Base-by-base conservation (phyloP, 257 asterid species). In the Hygrophila difformis region DNA sequence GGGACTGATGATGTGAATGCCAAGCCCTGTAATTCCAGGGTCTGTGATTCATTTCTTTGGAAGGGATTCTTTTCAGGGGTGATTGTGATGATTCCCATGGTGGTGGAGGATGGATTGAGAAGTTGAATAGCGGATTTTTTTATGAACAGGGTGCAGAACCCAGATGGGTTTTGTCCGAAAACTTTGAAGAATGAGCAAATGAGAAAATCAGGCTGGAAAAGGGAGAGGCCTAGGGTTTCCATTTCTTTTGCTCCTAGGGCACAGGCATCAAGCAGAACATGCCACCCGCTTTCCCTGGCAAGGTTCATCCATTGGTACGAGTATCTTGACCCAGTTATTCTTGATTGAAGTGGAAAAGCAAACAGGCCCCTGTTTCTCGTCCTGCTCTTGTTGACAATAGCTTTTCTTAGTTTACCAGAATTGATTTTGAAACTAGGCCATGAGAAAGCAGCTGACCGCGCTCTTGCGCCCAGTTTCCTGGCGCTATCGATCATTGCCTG, bases 261-360 rank as follows among this genome's bases (percentile, higher is more conserved):
- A 18, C 74, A 72, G n/a, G 93, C 97, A 31, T 87, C 97, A 4
- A 87, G 82, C 62, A 81, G 17, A 1, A 84, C 73, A 24, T 81
- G 92, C 97, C 95, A 87, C 1, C 95, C 97, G 5, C 76, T 76
- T 10, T 84, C 88, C 31, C 86, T 69, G 0, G 95, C 95, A 1
- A 72, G 42, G 36, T 67, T 78, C 94, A 84, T 84, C 97, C 95
- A 84, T 17, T 61, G 82, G 51, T 84, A 79, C 0, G 94, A 73
- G 44, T 87, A 84, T 56, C 71, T 54, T 0, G 80, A 50, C 6
- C 97, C 97, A 3, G 76, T 83, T 43, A 72, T 57, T 37, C 79
- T 70, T 6, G 97, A 87, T 5, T 78, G 97, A 11, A 84, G 79
- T 0, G 97, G 97, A 18, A 87, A 84, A 12, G 61, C 95, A 12